Percentiles rank a stretch among this genome's conserved stretches.
phyloP scores from a whole-genome alignment of 2,329 filamentous ascomycete species.

The Neofusicoccum laricinum region DNA sequence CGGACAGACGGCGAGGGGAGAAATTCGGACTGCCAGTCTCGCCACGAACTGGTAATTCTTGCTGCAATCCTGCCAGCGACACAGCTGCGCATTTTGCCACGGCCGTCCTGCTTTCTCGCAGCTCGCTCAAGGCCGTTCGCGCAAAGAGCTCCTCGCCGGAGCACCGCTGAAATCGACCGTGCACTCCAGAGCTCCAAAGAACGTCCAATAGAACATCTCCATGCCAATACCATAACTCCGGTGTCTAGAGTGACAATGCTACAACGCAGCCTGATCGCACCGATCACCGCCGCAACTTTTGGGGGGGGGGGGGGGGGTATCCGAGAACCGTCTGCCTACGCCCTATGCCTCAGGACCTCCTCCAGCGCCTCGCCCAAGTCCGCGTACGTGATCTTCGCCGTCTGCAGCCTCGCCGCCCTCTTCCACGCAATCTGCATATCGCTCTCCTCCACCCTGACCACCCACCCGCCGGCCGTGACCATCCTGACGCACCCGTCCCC shows the following conservation, averaged over 20 bases:
- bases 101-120: no score
- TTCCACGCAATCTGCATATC: slow-evolving; percentile 41
- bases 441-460: slow-evolving; percentile 37
- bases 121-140: no score
- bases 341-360: slow-evolving; percentile 19
- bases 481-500: slow-evolving; percentile 31
- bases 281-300: not conserved
- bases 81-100: no score
- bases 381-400: slow-evolving; percentile 31
- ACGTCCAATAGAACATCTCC: not conserved
- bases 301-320: no score
- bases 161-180: no score
- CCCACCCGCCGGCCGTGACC: slow-evolving; percentile 44
- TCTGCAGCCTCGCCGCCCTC: slow-evolving; percentile 26
- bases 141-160: no score
- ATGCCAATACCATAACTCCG: not conserved
- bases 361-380: slow-evolving; percentile 40
- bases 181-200: no score
- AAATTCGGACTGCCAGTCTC: not conserved
- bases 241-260: not conserved
- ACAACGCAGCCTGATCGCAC: not conserved
- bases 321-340: slow-evolving; percentile 19
- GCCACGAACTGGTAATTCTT: no score
- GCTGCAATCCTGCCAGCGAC: no score
- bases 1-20: not conserved